phyloP scores from a whole-genome alignment of 257 asterid genomes.

The Perilla frutescens region DNA sequence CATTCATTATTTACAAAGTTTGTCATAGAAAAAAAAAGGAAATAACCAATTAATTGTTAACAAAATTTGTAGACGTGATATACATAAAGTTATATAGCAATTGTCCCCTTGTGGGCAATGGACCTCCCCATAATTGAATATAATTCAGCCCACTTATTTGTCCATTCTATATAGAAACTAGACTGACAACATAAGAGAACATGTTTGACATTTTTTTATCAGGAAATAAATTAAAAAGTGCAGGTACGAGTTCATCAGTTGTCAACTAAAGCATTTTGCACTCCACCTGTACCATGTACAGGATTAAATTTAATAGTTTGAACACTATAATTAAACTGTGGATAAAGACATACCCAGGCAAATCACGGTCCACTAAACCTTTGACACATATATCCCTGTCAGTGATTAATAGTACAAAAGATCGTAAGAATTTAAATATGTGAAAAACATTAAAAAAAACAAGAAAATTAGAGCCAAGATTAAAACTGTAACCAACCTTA shows the following conservation, averaged over 20 bases:
- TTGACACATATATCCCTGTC: constrained; percentile 92
- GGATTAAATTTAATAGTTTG: constrained; percentile 16
- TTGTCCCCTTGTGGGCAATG: too few species aligned
- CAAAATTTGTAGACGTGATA: too few species aligned
- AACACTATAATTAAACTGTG: background rate
- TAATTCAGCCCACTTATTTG: background rate
- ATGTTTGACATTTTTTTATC: background rate
- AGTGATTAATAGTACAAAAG: constrained; percentile 34
- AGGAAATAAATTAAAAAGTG: background rate
- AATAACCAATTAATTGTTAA: too few species aligned
- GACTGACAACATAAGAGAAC: background rate
- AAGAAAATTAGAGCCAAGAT: constrained; percentile 1
- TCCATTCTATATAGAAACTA: background rate
- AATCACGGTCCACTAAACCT: constrained; percentile 88
- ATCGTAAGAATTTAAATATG: constrained; percentile 19
- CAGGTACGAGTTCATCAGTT: background rate
- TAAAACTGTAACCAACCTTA: constrained; percentile 59
- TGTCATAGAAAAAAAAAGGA: too few species aligned
- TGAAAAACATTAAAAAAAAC: constrained; percentile 4
- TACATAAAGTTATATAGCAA: too few species aligned
- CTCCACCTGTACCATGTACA: background rate
- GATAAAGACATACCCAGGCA: constrained; percentile 81
- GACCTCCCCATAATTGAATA: background rate
- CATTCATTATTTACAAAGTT: too few species aligned
- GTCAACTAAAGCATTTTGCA: background rate